phyloP scores from a whole-genome alignment of 495 filamentous ascomycete species.

The Penicillium diatomitis region DNA sequence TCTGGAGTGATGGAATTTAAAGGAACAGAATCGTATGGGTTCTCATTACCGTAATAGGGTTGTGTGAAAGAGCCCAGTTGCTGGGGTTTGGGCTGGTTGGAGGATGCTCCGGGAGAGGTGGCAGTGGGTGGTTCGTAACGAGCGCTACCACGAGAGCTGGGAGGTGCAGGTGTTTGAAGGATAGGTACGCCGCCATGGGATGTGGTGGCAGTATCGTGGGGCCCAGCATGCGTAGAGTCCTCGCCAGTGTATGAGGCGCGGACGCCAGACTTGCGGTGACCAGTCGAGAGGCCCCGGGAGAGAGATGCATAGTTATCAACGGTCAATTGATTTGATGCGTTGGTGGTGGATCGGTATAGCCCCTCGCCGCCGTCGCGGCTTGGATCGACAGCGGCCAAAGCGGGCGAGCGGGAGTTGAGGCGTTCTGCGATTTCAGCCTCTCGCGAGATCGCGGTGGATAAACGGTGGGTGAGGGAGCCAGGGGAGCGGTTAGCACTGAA shows the following conservation, averaged over 20 bases:
- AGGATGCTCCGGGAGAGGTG: background rate
- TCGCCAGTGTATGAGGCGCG: conserved; percentile 10
- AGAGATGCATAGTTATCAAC: conserved; percentile 17
- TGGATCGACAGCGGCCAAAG: conserved; percentile 28
- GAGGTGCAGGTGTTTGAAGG: conserved; percentile 13
- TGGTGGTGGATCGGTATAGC: conserved; percentile 21
- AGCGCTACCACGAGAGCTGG: conserved; percentile 15
- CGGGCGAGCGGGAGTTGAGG: conserved; percentile 34
- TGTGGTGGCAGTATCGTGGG: background rate
- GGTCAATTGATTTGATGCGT: conserved; percentile 16
- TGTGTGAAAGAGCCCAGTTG: conserved; percentile 6
- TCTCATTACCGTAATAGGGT: conserved; percentile 7
- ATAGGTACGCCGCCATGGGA: conserved; percentile 19
- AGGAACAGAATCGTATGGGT: conserved; percentile 9
- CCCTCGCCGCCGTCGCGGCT: conserved; percentile 19
- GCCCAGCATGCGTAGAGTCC: background rate
- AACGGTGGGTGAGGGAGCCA: conserved; percentile 25
- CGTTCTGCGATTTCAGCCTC: conserved; percentile 36
- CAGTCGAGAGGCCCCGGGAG: conserved; percentile 31
- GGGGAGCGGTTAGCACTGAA: conserved; percentile 24
- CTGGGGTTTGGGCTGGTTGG: background rate
- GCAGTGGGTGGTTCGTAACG: conserved; percentile 14
- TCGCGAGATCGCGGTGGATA: conserved; percentile 18
- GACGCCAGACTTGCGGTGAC: conserved; percentile 29
- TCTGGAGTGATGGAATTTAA: conserved; percentile 2